Evolutionary conservation across 169 alveolate species (phyloP).

Genomic region (Ichthyophthirius multifiliis): DNA sequence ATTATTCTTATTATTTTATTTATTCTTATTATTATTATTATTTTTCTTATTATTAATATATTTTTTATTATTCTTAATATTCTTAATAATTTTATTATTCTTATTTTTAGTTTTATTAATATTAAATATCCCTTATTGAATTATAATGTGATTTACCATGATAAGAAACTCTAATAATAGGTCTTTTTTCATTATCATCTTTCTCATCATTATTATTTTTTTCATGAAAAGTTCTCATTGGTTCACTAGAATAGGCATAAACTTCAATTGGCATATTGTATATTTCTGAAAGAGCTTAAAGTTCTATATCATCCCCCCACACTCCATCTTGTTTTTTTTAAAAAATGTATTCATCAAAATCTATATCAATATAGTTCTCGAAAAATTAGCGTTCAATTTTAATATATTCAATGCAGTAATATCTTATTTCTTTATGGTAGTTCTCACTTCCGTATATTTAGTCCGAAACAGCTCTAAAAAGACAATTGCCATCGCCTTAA

Average conservation of each 20-base stretch:
- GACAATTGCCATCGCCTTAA: conserved; percentile 83
- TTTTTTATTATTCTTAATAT: too few relatives aligned
- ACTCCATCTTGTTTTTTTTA: conserved; percentile 68
- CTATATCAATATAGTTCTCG: conserved; percentile 69
- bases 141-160: conserved; percentile 82
- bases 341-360: conserved; percentile 65
- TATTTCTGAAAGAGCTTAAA: conserved; percentile 75
- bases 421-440: conserved; percentile 58
- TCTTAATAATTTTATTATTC: too few relatives aligned
- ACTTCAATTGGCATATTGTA: conserved; percentile 79
- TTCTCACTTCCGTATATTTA: conserved; percentile 79
- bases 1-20: too few relatives aligned
- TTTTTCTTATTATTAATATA: too few relatives aligned
- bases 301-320: conserved; percentile 86
- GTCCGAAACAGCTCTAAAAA: conserved; percentile 77
- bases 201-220: conserved; percentile 30
- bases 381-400: conserved; percentile 67
- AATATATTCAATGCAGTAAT: conserved; percentile 76
- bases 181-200: too few relatives aligned
- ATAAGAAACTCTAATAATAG: conserved; percentile 69
- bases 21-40: too few relatives aligned
- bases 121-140: conserved; percentile 25
- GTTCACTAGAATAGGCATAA: conserved; percentile 73
- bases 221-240: conserved; percentile 80
- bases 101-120: too few relatives aligned